Evolutionary conservation across 768 basidiomycete genomes (phyloP), one percentile per base, ranked within the genome.

Genomic region (Candolleomyces eurysporus): DNA sequence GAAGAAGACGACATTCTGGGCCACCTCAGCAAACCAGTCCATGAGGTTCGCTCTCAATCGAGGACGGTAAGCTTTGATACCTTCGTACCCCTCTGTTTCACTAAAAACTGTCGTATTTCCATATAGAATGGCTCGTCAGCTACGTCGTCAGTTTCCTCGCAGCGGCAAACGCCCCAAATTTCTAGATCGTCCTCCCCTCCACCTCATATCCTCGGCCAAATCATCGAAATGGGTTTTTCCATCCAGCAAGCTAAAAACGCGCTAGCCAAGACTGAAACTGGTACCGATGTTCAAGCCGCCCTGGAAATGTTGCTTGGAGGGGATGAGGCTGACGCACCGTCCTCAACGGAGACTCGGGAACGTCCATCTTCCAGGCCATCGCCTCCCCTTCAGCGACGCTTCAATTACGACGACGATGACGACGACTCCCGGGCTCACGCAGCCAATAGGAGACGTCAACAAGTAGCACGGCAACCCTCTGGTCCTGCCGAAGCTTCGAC

Each of bases 181-280:
- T 63, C 31, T 58, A 62, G 76, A 42, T 61, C 70, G 22, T 48
- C 73, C n/a, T 77, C 79, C 0, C 78, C 77, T 16, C 96, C 96
- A 1, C 96, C 96, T 0, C 96, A 98, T 68, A 79, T 98, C 57
- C 75, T 94, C 1, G 95, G 96, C 0, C 91, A 94, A 70, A 84
- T 98, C 32, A 90, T 97, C 32, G 94, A 96, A 74, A 97, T 98
- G 94, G 96, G 96, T 4, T 98, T 97, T 76, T 85, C 92, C 0
- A 79, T 90, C 22, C 73, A 82, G 17, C 87, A 92, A 68, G 91
- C 96, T 2, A 84, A 85, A 7, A 71, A 80, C 21, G 95, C 96
- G 0, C 83, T 98, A 1, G 82, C 84, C 3, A 79, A 86, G 30
- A 93, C 92, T 0, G 76, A 82, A 46, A 83, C 82, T 0, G 88